phyloP scores from a whole-genome alignment of 768 basidiomycete species.

The Boletus patriciae region DNA sequence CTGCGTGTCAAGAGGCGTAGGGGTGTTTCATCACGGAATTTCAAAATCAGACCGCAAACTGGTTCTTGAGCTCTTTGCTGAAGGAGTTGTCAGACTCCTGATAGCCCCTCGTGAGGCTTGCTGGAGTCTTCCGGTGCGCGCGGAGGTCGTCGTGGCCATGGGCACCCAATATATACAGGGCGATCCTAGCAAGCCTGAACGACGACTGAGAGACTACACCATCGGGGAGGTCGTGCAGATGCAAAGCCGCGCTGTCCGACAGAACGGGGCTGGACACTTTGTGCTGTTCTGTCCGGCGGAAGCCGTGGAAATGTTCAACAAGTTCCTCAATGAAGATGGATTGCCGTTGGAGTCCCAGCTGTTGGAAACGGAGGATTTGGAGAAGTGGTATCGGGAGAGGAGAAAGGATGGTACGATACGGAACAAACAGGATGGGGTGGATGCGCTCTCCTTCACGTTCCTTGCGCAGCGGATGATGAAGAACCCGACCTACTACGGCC shows the following conservation, averaged over 20 bases:
- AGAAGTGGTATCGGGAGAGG: constrained; percentile 46
- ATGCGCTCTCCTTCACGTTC: constrained; percentile 80
- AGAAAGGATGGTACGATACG: constrained; percentile 40
- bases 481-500: constrained; percentile 87
- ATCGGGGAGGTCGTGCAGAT: constrained; percentile 84
- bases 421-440: constrained; percentile 67
- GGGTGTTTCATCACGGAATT: constrained; percentile 79
- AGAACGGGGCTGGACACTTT: constrained; percentile 63
- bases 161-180: constrained; percentile 81
- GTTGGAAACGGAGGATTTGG: constrained; percentile 49
- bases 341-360: constrained; percentile 86
- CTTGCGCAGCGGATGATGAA: constrained; percentile 64
- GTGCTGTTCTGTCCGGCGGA: constrained; percentile 89
- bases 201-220: constrained; percentile 76
- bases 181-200: constrained; percentile 48
- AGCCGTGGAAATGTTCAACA: constrained; percentile 73
- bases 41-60: constrained; percentile 63
- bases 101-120: constrained; percentile 81
- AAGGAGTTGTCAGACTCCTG: constrained; percentile 77
- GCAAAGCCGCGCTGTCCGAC: constrained; percentile 83
- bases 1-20: constrained; percentile 81
- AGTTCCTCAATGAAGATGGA: constrained; percentile 80
- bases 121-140: constrained; percentile 87
- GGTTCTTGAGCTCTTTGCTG: constrained; percentile 77
- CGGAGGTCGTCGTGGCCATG: constrained; percentile 82